phyloP scores from a whole-genome alignment of 805 yeast species.

The Nakazawaea peltata region DNA sequence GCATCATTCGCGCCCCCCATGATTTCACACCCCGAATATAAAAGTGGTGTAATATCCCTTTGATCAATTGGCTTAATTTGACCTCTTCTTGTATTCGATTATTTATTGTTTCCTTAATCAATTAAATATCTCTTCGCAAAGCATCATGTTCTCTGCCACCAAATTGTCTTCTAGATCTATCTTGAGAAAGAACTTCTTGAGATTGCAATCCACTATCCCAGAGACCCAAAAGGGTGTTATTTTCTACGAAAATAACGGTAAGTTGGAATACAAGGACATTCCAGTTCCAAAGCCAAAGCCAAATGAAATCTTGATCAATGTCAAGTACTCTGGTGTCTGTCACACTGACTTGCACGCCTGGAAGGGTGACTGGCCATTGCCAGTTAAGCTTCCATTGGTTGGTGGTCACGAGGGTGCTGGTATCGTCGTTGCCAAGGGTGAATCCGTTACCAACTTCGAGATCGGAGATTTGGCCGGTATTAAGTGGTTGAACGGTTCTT shows the following conservation, averaged over 20 bases:
- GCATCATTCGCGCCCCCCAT: too few relatives aligned
- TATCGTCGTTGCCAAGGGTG: slow-evolving; percentile 57
- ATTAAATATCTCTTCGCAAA: too few relatives aligned
- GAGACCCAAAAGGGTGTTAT: slow-evolving; percentile 62
- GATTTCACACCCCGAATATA: too few relatives aligned
- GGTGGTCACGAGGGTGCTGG: slow-evolving; percentile 78
- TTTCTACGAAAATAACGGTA: slow-evolving; percentile 59
- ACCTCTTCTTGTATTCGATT: too few relatives aligned
- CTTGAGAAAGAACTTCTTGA: slow-evolving; percentile 14
- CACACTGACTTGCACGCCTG: slow-evolving; percentile 72
- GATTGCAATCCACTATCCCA: slow-evolving; percentile 32
- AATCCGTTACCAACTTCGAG: slow-evolving; percentile 49
- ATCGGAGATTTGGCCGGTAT: slow-evolving; percentile 62
- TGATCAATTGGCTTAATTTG: too few relatives aligned
- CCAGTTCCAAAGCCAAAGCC: slow-evolving; percentile 65
- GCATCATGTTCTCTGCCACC: slow-evolving; percentile 8
- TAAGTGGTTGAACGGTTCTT: slow-evolving; percentile 64
- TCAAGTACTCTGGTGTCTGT: slow-evolving; percentile 69
- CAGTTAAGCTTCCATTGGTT: slow-evolving; percentile 48
- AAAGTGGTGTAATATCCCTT: too few relatives aligned
- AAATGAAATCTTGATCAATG: slow-evolving; percentile 55
- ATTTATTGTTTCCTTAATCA: too few relatives aligned
- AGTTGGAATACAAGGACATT: slow-evolving; percentile 58
- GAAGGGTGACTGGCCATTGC: slow-evolving; percentile 68
- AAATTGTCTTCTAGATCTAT: slow-evolving; percentile 10